phyloP scores from a whole-genome alignment of 148 eudicot species.

The Diospyros lotus region DNA sequence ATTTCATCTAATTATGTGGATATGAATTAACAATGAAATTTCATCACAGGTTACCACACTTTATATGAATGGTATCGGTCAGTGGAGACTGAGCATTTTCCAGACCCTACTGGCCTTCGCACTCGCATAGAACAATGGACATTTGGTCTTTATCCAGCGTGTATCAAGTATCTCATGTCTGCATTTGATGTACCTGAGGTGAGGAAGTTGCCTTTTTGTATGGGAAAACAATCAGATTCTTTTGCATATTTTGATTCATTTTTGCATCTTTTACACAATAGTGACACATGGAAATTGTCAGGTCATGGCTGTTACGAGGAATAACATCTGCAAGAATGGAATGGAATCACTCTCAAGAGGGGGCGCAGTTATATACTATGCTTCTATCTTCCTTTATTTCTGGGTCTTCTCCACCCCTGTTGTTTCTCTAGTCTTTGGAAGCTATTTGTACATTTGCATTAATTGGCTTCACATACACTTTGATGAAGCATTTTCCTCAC shows the following conservation, averaged over 20 bases:
- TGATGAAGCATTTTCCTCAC: conserved; percentile 98
- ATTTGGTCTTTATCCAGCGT: conserved; percentile 96
- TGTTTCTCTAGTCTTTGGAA: conserved; percentile 91
- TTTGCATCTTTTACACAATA: background rate
- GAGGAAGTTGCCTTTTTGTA: background rate
- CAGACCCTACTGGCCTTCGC: conserved; percentile 96
- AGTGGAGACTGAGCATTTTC: conserved; percentile 95
- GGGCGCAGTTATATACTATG: conserved; percentile 77
- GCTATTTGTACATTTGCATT: conserved; percentile 88
- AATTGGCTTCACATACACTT: conserved; percentile 98
- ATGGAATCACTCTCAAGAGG: conserved; percentile 73
- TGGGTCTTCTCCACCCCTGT: conserved; percentile 99
- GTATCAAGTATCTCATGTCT: conserved; percentile 97
- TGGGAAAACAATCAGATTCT: background rate
- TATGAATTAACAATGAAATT: background rate
- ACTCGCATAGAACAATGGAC: conserved; percentile 96
- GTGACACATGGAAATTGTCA: conserved; percentile 21
- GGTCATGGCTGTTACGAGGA: conserved; percentile 98
- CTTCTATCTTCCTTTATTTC: conserved; percentile 94
- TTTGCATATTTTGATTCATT: background rate
- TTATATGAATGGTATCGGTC: conserved; percentile 91
- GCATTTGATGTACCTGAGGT: conserved; percentile 99
- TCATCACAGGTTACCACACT: conserved; percentile 83
- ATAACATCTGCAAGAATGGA: conserved; percentile 84
- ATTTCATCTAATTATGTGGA: conserved; percentile 2